phyloP scores from a whole-genome alignment of 768 basidiomycete species.

The Cantharellus anzutake region DNA sequence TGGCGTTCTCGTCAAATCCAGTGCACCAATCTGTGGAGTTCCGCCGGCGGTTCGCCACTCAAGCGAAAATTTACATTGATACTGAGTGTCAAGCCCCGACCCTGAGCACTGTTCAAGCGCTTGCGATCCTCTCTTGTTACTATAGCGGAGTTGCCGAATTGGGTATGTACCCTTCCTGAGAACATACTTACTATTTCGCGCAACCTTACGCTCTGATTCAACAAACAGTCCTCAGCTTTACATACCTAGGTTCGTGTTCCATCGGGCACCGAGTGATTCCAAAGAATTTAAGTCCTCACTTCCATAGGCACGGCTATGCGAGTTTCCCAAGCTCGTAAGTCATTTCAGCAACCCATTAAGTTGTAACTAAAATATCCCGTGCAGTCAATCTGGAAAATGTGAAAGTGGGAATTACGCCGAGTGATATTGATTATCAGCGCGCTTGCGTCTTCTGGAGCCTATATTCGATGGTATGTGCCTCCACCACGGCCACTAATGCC shows the following conservation, averaged over 20 bases:
- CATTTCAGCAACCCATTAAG: too few species aligned
- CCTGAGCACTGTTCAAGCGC: neutral
- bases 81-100: neutral
- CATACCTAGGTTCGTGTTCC: slow-evolving; percentile 21
- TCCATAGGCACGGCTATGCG: slow-evolving; percentile 35
- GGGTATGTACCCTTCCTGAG: too few species aligned
- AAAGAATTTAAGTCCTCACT: neutral
- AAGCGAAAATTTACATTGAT: neutral
- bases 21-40: neutral
- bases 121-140: neutral
- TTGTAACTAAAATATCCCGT: too few species aligned
- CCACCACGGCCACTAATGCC: neutral
- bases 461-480: slow-evolving; percentile 22
- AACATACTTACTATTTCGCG: too few species aligned
- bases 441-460: slow-evolving; percentile 43
- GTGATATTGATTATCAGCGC: slow-evolving; percentile 21
- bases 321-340: slow-evolving; percentile 39
- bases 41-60: neutral
- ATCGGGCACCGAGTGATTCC: too few species aligned
- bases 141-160: neutral
- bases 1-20: neutral
- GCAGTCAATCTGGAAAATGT: too few species aligned
- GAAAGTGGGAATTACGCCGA: too few species aligned
- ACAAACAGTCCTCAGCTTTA: slow-evolving; percentile 18
- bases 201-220: too few species aligned